These are phyloP conservation scores for Bullera alba DNA, from an alignment of 768 basidiomycete species.

Conservation along the genomic window DNA sequence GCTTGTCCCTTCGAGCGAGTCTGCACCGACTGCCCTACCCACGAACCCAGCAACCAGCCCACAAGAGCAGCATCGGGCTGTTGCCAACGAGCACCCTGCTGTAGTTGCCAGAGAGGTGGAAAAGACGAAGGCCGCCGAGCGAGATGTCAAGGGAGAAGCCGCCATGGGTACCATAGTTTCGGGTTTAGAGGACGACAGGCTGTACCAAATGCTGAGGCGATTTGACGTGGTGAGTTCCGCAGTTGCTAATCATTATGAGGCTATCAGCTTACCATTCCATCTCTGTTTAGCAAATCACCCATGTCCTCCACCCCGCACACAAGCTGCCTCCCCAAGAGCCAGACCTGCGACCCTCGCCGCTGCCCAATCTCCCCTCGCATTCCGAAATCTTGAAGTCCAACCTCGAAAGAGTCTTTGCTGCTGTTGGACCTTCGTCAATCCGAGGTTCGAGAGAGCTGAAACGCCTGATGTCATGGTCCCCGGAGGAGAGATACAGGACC, in stretches of 20 bases:
- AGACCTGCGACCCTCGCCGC: constrained; percentile 46
- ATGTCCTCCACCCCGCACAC: constrained; percentile 46
- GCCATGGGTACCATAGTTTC: constrained; percentile 43
- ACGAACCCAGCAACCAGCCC: constrained; percentile 41
- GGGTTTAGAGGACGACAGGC: constrained; percentile 47
- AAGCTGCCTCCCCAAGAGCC: constrained; percentile 45
- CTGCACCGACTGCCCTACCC: constrained; percentile 39
- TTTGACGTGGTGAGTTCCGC: constrained; percentile 46
- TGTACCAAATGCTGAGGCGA: constrained; percentile 45
- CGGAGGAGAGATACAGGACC: constrained; percentile 41
- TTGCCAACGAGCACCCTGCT: constrained; percentile 37
- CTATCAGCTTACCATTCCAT: not conserved
- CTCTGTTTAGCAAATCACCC: constrained; percentile 43
- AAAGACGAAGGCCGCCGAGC: constrained; percentile 45
- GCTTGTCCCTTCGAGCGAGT: constrained; percentile 22
- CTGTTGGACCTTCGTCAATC: constrained; percentile 43
- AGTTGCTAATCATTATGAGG: not conserved
- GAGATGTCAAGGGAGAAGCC: constrained; percentile 40
- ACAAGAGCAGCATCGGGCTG: constrained; percentile 37
- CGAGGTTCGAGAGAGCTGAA: constrained; percentile 40
- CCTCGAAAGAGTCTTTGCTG: constrained; percentile 46
- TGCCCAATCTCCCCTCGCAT: constrained; percentile 47
- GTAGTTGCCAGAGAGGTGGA: constrained; percentile 44
- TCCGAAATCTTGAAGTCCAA: constrained; percentile 46
- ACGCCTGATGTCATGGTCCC: constrained; percentile 46